Evolutionary conservation across 1,284 basidiomycete genomes (phyloP).

Genomic region (Ganoderma multipileum): DNA sequence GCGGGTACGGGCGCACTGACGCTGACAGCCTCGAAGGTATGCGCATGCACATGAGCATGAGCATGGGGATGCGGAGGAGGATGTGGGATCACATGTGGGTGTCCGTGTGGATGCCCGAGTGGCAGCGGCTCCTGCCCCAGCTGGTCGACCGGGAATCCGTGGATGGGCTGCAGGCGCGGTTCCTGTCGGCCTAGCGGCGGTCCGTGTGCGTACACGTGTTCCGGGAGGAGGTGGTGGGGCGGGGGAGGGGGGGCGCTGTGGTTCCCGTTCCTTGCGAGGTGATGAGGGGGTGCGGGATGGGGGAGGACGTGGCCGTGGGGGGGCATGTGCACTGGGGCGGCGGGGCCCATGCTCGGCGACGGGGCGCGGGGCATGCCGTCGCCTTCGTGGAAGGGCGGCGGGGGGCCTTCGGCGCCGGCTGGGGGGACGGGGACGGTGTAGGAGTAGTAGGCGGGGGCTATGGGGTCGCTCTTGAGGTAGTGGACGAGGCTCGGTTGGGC

Average conservation of each 20-base stretch:
- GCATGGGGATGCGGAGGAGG: slow-evolving; percentile 11
- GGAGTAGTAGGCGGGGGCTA: slow-evolving; percentile 38
- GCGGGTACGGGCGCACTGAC: not conserved
- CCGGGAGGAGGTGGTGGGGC: not conserved
- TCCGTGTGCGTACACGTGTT: not conserved
- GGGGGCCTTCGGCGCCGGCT: slow-evolving; percentile 15
- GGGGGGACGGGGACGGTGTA: slow-evolving; percentile 32
- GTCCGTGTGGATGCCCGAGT: slow-evolving; percentile 12
- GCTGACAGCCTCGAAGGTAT: slow-evolving; percentile 10
- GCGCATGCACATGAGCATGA: slow-evolving; percentile 3
- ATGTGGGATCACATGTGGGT: slow-evolving; percentile 9
- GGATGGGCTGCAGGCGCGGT: not conserved
- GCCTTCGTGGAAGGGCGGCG: slow-evolving; percentile 19
- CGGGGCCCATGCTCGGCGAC: not conserved
- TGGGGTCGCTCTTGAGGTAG: slow-evolving; percentile 40
- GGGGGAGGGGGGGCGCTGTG: not conserved
- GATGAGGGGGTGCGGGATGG: slow-evolving; percentile 7
- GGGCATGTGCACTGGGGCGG: not conserved
- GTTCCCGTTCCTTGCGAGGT: not conserved
- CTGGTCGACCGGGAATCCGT: not conserved
- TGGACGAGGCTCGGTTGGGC: slow-evolving; percentile 39
- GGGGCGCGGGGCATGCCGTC: slow-evolving; percentile 10
- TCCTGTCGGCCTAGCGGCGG: not conserved
- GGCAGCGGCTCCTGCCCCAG: slow-evolving; percentile 7
- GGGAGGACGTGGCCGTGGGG: not conserved